These are phyloP conservation scores for Lasiodiplodia gonubiensis DNA, from an alignment of 2,329 filamentous ascomycete genomes.

Conservation along the genomic window DNA sequence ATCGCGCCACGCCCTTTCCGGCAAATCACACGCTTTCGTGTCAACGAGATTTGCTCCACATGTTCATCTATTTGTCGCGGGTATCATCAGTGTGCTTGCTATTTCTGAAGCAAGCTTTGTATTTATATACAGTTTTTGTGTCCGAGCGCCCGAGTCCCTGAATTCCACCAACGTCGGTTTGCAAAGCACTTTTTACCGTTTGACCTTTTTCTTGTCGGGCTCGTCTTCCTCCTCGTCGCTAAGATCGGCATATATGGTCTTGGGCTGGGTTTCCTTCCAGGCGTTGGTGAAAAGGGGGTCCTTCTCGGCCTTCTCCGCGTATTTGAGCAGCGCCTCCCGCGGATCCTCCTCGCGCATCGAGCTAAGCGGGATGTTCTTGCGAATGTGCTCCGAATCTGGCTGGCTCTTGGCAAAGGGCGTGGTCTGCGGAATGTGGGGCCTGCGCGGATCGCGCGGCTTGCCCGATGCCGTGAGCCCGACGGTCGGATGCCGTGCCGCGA, in stretches of 20 bases:
- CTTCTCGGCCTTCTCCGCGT: conserved; percentile 89
- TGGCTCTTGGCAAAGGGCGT: conserved; percentile 92
- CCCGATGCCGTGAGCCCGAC: conserved; percentile 80
- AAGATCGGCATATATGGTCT: conserved; percentile 86
- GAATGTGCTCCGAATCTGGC: conserved; percentile 88
- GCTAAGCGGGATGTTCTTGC: conserved; percentile 85
- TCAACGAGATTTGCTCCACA: conserved; percentile 19
- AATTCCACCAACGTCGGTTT: not conserved
- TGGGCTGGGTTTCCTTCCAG: conserved; percentile 89
- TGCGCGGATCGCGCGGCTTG: conserved; percentile 75
- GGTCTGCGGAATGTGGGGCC: conserved; percentile 81
- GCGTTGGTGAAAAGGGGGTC: conserved; percentile 95
- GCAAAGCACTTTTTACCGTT: conserved; percentile 27
- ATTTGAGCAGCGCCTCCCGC: conserved; percentile 89
- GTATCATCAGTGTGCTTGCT: conserved; percentile 8
- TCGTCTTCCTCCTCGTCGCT: conserved; percentile 73
- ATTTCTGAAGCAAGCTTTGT: not conserved
- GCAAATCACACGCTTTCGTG: conserved; percentile 13
- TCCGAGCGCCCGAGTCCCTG: conserved; percentile 11
- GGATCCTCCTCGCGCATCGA: conserved; percentile 97
- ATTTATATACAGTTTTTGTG: not conserved
- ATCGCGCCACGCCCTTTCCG: not conserved
- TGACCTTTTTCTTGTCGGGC: conserved; percentile 66
- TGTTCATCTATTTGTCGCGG: conserved; percentile 14
- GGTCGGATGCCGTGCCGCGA: conserved; percentile 67